Conservation (phyloP, 495 filamentous ascomycete genomes). For the Tuber brumale region DNA sequence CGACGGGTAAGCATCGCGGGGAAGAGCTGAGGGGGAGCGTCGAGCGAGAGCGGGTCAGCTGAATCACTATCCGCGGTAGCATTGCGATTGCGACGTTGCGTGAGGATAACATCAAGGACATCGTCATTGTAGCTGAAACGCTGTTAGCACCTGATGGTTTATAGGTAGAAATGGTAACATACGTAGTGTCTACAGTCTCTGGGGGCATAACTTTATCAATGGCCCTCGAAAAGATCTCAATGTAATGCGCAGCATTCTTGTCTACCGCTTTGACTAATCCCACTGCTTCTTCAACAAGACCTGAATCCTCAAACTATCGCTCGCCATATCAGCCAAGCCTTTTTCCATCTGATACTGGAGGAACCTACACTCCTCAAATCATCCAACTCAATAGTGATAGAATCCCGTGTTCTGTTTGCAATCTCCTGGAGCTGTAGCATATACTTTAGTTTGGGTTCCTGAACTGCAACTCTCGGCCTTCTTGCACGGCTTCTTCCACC, state of each 20-base stretch:
- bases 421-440: conserved; percentile 82
- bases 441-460: conserved; percentile 73
- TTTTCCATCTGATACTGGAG: not conserved
- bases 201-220: conserved; percentile 80
- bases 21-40: conserved; percentile 55
- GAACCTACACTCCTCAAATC: conserved; percentile 65
- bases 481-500: conserved; percentile 43
- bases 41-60: conserved; percentile 43
- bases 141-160: conserved; percentile 17
- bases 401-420: conserved; percentile 64
- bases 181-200: conserved; percentile 70
- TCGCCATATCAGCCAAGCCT: conserved; percentile 8
- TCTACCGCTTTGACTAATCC: conserved; percentile 79
- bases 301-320: conserved; percentile 58
- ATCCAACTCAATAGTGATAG: conserved; percentile 82
- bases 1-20: conserved; percentile 85
- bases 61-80: conserved; percentile 55
- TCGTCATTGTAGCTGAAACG: conserved; percentile 79
- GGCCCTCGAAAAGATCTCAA: conserved; percentile 81
- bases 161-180: conserved; percentile 41
- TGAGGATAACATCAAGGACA: conserved; percentile 92
- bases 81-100: conserved; percentile 80
- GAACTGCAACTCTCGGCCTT: conserved; percentile 42
- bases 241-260: conserved; percentile 87
- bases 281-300: conserved; percentile 56